Conservation (phyloP, 768 basidiomycete genomes). For the Podaxis sp. region DNA sequence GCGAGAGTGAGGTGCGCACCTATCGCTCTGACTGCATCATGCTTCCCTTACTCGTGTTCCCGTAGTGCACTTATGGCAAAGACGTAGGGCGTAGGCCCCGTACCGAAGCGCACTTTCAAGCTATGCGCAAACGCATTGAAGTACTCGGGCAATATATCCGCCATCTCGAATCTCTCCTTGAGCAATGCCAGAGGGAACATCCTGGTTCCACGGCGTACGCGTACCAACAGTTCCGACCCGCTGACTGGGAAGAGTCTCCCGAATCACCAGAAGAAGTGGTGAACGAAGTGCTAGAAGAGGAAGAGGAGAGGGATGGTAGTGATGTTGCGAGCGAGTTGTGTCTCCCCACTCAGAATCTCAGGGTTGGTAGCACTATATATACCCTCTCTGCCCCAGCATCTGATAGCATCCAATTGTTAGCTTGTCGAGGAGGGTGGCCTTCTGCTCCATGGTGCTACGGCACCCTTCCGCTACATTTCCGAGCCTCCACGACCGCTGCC, state of each 20-base stretch:
- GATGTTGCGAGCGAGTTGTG: slow-evolving; percentile 31
- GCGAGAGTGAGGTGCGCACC: slow-evolving; percentile 32
- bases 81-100: slow-evolving; percentile 36
- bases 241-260: slow-evolving; percentile 14
- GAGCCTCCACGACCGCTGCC: neutral
- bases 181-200: slow-evolving; percentile 36
- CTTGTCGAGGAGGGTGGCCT: slow-evolving; percentile 37
- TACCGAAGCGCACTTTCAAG: slow-evolving; percentile 42
- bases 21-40: neutral
- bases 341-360: slow-evolving; percentile 33
- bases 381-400: neutral
- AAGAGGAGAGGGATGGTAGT: slow-evolving; percentile 10
- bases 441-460: slow-evolving; percentile 37
- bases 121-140: slow-evolving; percentile 35
- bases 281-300: slow-evolving; percentile 14
- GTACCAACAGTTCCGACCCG: slow-evolving; percentile 28
- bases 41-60: neutral
- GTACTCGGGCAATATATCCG: slow-evolving; percentile 36
- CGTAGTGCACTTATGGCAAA: slow-evolving; percentile 40
- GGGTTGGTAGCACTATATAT: slow-evolving; percentile 21
- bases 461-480: slow-evolving; percentile 15
- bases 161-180: slow-evolving; percentile 37
- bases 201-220: slow-evolving; percentile 23
- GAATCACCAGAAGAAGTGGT: slow-evolving; percentile 18
- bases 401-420: neutral